Evolutionary conservation across 2,329 filamentous ascomycete genomes (phyloP).

Genomic region (Fusarium denticulatum): DNA sequence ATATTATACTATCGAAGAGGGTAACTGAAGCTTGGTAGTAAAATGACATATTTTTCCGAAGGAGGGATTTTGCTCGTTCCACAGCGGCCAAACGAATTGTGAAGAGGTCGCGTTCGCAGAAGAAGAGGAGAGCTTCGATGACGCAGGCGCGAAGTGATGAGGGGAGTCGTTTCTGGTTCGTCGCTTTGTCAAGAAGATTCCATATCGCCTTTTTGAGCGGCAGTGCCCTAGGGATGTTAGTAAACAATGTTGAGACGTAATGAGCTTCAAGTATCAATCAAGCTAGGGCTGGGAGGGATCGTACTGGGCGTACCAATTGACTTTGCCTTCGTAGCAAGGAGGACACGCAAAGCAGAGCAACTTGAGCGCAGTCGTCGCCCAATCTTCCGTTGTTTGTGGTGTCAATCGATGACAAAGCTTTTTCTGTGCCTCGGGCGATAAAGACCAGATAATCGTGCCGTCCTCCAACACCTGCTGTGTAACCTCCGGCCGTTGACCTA

Average conservation of each 20-base stretch:
- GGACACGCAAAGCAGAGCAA: slow-evolving; percentile 46
- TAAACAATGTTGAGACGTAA: no score
- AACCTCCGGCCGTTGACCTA: slow-evolving; percentile 20
- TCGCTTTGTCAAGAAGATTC: slow-evolving; percentile 38
- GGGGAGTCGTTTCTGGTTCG: slow-evolving; percentile 20
- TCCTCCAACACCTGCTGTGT: slow-evolving; percentile 30
- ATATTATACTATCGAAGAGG: slow-evolving; percentile 47
- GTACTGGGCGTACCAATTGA: slow-evolving; percentile 45
- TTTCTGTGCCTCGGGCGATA: slow-evolving; percentile 12
- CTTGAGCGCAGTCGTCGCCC: slow-evolving; percentile 33
- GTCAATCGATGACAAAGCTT: neutral
- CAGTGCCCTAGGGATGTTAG: slow-evolving; percentile 35
- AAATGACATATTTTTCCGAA: slow-evolving; percentile 45
- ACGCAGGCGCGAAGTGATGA: slow-evolving; percentile 26
- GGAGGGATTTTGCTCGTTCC: slow-evolving; percentile 35
- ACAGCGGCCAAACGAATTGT: slow-evolving; percentile 39
- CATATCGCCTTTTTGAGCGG: slow-evolving; percentile 42
- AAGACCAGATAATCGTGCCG: slow-evolving; percentile 28
- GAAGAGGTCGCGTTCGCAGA: slow-evolving; percentile 46
- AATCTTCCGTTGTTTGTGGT: slow-evolving; percentile 29
- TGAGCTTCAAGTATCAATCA: no score
- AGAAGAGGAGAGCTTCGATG: slow-evolving; percentile 46
- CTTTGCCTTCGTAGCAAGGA: slow-evolving; percentile 47
- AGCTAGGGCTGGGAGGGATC: fast-evolving
- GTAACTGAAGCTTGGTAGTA: slow-evolving; percentile 46